Conservation (phyloP, 2,329 filamentous ascomycete genomes). For the Xenosphaeropsis pyriputrescens region DNA sequence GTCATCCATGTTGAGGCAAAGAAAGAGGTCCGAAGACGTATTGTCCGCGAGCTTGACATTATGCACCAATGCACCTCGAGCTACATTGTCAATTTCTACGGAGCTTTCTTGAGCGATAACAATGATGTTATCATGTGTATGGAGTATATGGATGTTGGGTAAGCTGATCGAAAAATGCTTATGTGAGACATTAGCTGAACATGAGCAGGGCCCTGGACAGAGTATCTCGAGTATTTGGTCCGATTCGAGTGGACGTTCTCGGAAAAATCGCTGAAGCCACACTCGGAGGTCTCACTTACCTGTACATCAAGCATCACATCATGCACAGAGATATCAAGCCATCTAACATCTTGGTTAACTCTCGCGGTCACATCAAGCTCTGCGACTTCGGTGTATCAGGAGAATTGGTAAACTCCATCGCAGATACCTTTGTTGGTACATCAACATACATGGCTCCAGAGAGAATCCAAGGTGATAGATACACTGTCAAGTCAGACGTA, state of each 20-base stretch:
- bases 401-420: constrained; percentile 93
- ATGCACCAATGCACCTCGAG: constrained; percentile 97
- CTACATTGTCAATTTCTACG: constrained; percentile 96
- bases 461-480: constrained; percentile 90
- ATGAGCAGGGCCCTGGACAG: constrained; percentile 67
- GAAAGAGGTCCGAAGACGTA: constrained; percentile 91
- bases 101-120: constrained; percentile 89
- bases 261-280: constrained; percentile 97
- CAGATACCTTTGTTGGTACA: constrained; percentile 95
- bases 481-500: constrained; percentile 96
- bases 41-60: constrained; percentile 91
- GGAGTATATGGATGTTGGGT: constrained; percentile 99
- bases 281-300: constrained; percentile 81
- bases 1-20: constrained; percentile 97
- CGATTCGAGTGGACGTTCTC: constrained; percentile 86
- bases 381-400: constrained; percentile 99
- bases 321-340: constrained; percentile 99
- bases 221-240: constrained; percentile 88
- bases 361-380: constrained; percentile 84
- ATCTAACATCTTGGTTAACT: constrained; percentile 94
- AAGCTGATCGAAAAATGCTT: constrained; percentile 22
- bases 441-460: constrained; percentile 99
- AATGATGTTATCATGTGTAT: constrained; percentile 99
- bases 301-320: constrained; percentile 90
- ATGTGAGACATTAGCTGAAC: background rate